Conservation (phyloP, 176 grass and related monocot species). For the Phoenix roebelenii region DNA sequence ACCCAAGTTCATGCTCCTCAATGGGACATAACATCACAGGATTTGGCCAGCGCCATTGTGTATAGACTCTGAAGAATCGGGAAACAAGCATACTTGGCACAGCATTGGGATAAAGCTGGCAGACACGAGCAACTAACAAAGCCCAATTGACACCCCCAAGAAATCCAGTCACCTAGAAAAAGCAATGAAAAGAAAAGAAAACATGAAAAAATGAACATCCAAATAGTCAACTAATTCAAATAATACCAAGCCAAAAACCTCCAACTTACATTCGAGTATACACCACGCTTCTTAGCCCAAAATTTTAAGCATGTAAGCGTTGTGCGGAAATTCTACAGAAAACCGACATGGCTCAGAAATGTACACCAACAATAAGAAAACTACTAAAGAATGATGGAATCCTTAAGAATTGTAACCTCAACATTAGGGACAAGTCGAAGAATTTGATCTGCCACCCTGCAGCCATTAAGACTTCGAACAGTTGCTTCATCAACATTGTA, state of each 20-base stretch:
- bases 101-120: constrained; percentile 97
- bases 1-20: constrained; percentile 80
- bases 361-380: too few relatives aligned
- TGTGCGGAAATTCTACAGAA: constrained; percentile 67
- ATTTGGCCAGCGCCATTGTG: constrained; percentile 87
- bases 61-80: constrained; percentile 90
- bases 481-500: constrained; percentile 83
- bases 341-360: background rate
- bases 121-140: constrained; percentile 72
- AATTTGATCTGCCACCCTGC: constrained; percentile 92
- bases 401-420: constrained; percentile 32
- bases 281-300: constrained; percentile 90
- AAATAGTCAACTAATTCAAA: too few relatives aligned
- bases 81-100: constrained; percentile 84
- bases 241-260: too few relatives aligned
- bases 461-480: constrained; percentile 93
- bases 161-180: constrained; percentile 76
- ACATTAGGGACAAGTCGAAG: constrained; percentile 95
- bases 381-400: background rate
- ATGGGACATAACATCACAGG: constrained; percentile 91
- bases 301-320: constrained; percentile 81
- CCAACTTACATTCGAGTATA: constrained; percentile 79
- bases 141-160: constrained; percentile 98
- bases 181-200: background rate
- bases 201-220: background rate